phyloP scores from a whole-genome alignment of 176 grass and related monocot species.

The maize (Zea mays) region DNA sequence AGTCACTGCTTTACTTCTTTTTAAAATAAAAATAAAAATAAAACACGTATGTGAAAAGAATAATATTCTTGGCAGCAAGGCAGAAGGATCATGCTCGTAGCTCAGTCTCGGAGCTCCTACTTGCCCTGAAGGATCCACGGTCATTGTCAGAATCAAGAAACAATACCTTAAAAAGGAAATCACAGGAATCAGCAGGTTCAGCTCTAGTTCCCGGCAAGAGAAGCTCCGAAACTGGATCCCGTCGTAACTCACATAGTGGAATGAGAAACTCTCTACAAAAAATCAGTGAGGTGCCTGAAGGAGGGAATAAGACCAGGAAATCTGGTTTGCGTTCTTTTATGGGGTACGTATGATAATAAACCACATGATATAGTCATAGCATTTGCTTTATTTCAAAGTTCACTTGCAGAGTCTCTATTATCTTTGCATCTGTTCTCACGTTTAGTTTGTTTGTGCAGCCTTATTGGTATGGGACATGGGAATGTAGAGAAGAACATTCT shows the following conservation, averaged over 20 bases:
- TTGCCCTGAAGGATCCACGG: slow-evolving; percentile 69
- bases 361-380: background rate
- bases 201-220: slow-evolving; percentile 50
- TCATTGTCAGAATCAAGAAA: slow-evolving; percentile 63
- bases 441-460: slow-evolving; percentile 33
- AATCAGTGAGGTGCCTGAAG: slow-evolving; percentile 69
- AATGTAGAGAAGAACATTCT: slow-evolving; percentile 55
- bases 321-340: slow-evolving; percentile 76
- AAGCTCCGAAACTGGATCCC: slow-evolving; percentile 57
- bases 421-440: background rate
- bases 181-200: no score
- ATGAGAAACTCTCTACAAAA: slow-evolving; percentile 69
- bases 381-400: slow-evolving; percentile 11
- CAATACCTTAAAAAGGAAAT: slow-evolving; percentile 59
- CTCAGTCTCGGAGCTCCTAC: slow-evolving; percentile 76
- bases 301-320: slow-evolving; percentile 60
- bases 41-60: no score
- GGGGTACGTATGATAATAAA: slow-evolving; percentile 55
- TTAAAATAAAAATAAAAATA: no score
- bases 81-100: slow-evolving; percentile 81
- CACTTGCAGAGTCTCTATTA: background rate
- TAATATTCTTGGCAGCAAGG: slow-evolving; percentile 48
- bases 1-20: background rate
- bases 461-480: slow-evolving; percentile 57
- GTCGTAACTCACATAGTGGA: slow-evolving; percentile 48